Conservation (phyloP, 805 yeast genomes). For the Aciculoconidium aculeatum region DNA sequence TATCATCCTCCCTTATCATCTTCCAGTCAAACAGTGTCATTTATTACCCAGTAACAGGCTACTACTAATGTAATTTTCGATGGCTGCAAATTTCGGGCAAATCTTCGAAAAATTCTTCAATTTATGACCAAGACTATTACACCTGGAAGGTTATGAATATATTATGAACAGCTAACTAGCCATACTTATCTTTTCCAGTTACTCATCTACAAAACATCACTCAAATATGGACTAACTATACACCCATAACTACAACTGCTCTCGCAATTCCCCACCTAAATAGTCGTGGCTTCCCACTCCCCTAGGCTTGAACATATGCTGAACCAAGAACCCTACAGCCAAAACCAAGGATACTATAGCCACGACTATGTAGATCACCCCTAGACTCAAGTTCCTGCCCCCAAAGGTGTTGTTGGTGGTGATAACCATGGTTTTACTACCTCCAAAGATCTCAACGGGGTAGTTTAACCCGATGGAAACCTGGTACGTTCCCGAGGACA, state of each 20-base stretch:
- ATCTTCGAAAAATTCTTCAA: too few species aligned
- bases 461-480: conserved; percentile 68
- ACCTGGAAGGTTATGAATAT: too few species aligned
- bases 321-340: conserved; percentile 69
- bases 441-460: conserved; percentile 79
- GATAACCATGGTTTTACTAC: conserved; percentile 77
- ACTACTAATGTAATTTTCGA: too few species aligned
- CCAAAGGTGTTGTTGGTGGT: conserved; percentile 83
- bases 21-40: too few species aligned
- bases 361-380: conserved; percentile 78
- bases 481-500: conserved; percentile 64
- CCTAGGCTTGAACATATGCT: conserved; percentile 81
- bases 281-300: conserved; percentile 76
- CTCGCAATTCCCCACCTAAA: conserved; percentile 22
- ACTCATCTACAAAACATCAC: too few species aligned
- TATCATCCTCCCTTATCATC: too few species aligned
- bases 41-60: too few species aligned
- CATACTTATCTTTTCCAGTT: too few species aligned
- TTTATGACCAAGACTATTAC: too few species aligned
- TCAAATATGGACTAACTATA: too few species aligned
- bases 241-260: conserved; percentile 12
- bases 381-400: conserved; percentile 79
- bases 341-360: conserved; percentile 71
- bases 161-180: too few species aligned
- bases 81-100: too few species aligned